phyloP scores from a whole-genome alignment of 768 basidiomycete genomes.

The Lentinula aciculospora region DNA sequence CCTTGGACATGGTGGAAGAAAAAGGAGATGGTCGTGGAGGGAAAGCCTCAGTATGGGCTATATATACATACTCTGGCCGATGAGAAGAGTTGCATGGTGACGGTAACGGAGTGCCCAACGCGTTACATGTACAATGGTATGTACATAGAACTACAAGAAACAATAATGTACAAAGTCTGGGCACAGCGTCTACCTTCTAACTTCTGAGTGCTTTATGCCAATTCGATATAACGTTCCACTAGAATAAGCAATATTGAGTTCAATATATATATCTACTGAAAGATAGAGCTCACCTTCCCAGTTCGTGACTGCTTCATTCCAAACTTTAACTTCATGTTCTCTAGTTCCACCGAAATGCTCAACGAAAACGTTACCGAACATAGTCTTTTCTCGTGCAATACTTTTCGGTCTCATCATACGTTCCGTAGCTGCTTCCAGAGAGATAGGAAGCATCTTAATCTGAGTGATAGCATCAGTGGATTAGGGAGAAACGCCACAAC shows the following conservation, averaged over 20 bases:
- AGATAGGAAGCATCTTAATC: constrained; percentile 72
- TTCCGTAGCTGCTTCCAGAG: constrained; percentile 73
- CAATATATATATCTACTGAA: not conserved
- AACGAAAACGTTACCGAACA: constrained; percentile 86
- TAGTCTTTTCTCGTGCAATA: constrained; percentile 66
- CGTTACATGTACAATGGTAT: not conserved
- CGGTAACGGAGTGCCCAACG: not conserved
- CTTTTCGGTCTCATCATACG: constrained; percentile 76
- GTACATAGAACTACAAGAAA: not conserved
- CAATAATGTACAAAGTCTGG: not conserved
- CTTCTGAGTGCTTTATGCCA: constrained; percentile 38
- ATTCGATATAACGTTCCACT: constrained; percentile 87
- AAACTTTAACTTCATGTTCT: constrained; percentile 80
- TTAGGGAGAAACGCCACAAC: constrained; percentile 28
- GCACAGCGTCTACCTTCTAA: too few species aligned
- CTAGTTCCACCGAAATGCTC: constrained; percentile 96
- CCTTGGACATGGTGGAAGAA: not conserved
- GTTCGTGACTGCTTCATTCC: constrained; percentile 87
- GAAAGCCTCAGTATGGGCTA: not conserved
- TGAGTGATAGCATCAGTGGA: constrained; percentile 23
- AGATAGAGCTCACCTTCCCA: constrained; percentile 75
- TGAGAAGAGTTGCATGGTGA: not conserved
- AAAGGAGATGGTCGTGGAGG: not conserved
- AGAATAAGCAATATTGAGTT: constrained; percentile 10
- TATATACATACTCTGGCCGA: not conserved